phyloP scores from a whole-genome alignment of 371 early-diverging fungal species.

The Funneliformis caledonium region DNA sequence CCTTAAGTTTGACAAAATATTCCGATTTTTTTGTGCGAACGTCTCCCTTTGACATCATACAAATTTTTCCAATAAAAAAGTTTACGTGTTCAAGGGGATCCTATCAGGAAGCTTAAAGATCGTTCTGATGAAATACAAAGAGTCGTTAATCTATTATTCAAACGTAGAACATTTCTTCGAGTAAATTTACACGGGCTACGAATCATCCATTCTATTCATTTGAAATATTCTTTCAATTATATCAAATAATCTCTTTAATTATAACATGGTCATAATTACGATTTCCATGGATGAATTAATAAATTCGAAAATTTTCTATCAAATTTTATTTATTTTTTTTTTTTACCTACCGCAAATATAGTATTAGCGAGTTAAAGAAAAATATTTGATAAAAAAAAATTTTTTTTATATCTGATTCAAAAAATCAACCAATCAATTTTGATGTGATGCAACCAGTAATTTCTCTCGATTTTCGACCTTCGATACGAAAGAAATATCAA shows the following conservation, averaged over 20 bases:
- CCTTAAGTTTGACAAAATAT: slow-evolving; percentile 73
- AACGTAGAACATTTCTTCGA: background rate
- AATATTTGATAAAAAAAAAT: background rate
- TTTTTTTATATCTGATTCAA: background rate
- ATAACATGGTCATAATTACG: background rate
- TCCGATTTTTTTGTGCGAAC: slow-evolving; percentile 68
- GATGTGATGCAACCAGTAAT: slow-evolving; percentile 5
- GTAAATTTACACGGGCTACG: too few species aligned
- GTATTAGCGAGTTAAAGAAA: slow-evolving; percentile 6
- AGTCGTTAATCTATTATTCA: too few species aligned
- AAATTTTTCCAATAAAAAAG: slow-evolving; percentile 52
- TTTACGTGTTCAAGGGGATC: slow-evolving; percentile 47
- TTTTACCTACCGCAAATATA: slow-evolving; percentile 16
- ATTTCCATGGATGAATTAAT: background rate
- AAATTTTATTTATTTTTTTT: background rate
- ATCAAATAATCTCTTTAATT: background rate
- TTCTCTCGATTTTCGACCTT: too few species aligned
- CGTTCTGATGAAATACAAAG: slow-evolving; percentile 25
- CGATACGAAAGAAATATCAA: too few species aligned
- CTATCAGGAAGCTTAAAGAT: slow-evolving; percentile 41
- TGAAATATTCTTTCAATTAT: background rate
- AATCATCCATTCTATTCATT: too few species aligned
- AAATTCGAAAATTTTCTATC: too few species aligned
- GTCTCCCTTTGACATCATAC: slow-evolving; percentile 93
- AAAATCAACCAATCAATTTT: slow-evolving; percentile 19